Evolutionary conservation across 208 protist genomes (phyloP).

Genomic region (Phytomonas sp.): DNA sequence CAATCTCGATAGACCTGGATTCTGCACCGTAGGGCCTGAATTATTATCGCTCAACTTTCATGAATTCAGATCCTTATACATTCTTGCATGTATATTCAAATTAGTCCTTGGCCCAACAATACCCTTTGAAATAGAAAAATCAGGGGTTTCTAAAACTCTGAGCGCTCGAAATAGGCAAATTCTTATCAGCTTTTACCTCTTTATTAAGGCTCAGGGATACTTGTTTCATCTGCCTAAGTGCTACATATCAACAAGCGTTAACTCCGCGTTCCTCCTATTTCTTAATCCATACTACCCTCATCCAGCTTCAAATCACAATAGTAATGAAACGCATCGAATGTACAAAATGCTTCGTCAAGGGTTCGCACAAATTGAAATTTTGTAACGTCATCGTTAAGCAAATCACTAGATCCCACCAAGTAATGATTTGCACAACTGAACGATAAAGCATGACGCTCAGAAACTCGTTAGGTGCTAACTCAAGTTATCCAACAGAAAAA

Average conservation of each 20-base stretch:
- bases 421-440: conserved; percentile 30
- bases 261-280: not conserved
- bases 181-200: not conserved
- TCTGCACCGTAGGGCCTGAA: not conserved
- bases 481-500: conserved; percentile 49
- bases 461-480: conserved; percentile 45
- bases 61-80: not conserved
- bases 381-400: conserved; percentile 22
- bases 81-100: not conserved
- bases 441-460: conserved; percentile 25
- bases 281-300: conserved; percentile 2
- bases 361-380: conserved; percentile 18
- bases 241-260: not conserved
- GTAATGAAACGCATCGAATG: conserved; percentile 34
- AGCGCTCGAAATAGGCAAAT: not conserved
- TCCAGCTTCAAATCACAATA: conserved; percentile 47
- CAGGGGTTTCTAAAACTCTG: not conserved
- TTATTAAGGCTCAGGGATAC: not conserved
- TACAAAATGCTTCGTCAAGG: conserved; percentile 26
- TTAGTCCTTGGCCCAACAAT: not conserved
- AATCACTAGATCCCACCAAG: conserved; percentile 32
- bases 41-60: not conserved
- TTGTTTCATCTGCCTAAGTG: not conserved
- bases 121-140: not conserved
- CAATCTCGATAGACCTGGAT: not conserved